Evolutionary conservation across 371 early-diverging fungal species (phyloP).

Genomic region (Conidiobolus incongruus): DNA sequence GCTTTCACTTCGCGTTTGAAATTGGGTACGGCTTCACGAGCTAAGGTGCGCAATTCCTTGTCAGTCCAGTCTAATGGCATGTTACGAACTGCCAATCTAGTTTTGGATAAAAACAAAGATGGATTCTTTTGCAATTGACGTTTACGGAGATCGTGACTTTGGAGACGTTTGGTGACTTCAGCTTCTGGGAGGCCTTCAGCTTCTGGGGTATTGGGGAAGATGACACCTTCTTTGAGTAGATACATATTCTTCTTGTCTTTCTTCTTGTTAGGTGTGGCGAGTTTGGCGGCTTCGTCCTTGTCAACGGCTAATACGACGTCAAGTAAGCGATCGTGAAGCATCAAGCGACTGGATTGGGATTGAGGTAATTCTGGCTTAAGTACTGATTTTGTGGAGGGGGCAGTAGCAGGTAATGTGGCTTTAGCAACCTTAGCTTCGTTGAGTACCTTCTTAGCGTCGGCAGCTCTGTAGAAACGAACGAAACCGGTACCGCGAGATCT

Average conservation of each 20-base stretch:
- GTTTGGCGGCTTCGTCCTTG: constrained; percentile 32
- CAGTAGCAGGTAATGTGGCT: not conserved
- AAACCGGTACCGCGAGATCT: constrained; percentile 81
- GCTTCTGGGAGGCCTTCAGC: constrained; percentile 38
- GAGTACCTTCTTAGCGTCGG: constrained; percentile 54
- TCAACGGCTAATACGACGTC: constrained; percentile 61
- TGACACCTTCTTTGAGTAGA: constrained; percentile 41
- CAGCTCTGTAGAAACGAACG: constrained; percentile 52
- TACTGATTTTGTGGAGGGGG: constrained; percentile 17
- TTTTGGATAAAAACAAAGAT: constrained; percentile 65
- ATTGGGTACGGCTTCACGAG: constrained; percentile 30
- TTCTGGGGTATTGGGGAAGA: constrained; percentile 67
- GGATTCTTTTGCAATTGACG: constrained; percentile 57
- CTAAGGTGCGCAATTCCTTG: constrained; percentile 30
- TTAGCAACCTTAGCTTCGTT: constrained; percentile 9
- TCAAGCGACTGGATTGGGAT: constrained; percentile 31
- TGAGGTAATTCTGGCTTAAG: constrained; percentile 39
- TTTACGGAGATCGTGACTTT: constrained; percentile 54
- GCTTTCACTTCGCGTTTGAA: constrained; percentile 65
- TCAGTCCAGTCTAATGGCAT: constrained; percentile 55
- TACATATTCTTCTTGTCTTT: constrained; percentile 6
- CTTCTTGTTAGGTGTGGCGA: constrained; percentile 13
- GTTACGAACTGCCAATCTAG: constrained; percentile 70
- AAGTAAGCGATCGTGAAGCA: constrained; percentile 58
- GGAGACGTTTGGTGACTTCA: constrained; percentile 54